A percentile compares a stretch with the other conserved stretches of the same genome.
Conservation (phyloP, 164 flowering plant genomes). For the Liriodendron chinense region DNA sequence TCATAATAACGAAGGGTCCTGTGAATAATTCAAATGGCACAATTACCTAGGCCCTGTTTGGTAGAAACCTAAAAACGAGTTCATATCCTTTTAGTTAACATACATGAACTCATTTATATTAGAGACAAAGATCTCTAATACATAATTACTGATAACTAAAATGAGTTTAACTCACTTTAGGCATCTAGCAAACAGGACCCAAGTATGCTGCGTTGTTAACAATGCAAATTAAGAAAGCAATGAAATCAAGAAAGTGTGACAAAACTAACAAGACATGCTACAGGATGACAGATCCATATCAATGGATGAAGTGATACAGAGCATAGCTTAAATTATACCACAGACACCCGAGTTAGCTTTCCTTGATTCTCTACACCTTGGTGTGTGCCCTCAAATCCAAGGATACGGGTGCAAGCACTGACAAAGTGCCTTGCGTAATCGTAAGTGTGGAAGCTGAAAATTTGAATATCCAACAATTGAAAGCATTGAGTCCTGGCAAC, state of each 20-base stretch:
- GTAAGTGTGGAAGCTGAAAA: slow-evolving; percentile 86
- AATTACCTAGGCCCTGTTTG: too few species aligned
- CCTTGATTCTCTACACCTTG: slow-evolving; percentile 98
- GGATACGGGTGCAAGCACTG: slow-evolving; percentile 97
- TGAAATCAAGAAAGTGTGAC: too few species aligned
- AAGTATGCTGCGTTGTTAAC: too few species aligned
- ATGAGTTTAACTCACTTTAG: too few species aligned
- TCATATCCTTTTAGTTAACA: too few species aligned
- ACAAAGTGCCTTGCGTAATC: slow-evolving; percentile 98
- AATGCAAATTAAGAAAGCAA: too few species aligned
- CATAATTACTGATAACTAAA: too few species aligned
- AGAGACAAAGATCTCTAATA: not conserved
- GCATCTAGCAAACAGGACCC: too few species aligned
- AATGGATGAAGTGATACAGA: not conserved
- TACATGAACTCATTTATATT: not conserved
- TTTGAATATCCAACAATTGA: slow-evolving; percentile 1
- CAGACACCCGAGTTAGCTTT: slow-evolving; percentile 84
- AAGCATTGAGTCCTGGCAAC: not conserved
- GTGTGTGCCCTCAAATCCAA: slow-evolving; percentile 96
- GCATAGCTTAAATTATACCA: slow-evolving; percentile 37
- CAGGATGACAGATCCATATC: not conserved
- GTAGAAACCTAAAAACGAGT: too few species aligned
- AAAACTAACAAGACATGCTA: too few species aligned
- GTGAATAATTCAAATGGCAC: too few species aligned
- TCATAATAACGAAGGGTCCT: too few species aligned